Evolutionary conservation across 2,329 filamentous ascomycete genomes (phyloP).

Genomic region (Beauveria brongniartii): DNA sequence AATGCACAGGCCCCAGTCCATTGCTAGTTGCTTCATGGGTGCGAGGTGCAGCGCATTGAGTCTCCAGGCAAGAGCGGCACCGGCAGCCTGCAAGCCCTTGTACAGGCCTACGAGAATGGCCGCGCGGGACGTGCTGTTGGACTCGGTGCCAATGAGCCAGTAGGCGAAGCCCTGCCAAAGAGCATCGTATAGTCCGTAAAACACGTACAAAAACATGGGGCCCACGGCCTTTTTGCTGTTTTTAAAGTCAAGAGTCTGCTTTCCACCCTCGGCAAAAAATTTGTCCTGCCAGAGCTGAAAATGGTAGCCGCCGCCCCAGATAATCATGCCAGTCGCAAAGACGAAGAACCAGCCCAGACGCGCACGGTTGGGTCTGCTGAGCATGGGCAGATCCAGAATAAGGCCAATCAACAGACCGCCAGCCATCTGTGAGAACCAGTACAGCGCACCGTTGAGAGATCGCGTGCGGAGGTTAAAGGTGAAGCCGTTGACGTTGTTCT

Average conservation of each 20-base stretch:
- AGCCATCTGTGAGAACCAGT: slow-evolving; percentile 51
- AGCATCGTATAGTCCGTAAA: slow-evolving; percentile 61
- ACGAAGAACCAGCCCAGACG: slow-evolving; percentile 37
- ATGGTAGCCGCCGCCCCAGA: slow-evolving; percentile 54
- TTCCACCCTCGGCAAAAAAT: slow-evolving; percentile 28
- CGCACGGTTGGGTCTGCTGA: slow-evolving; percentile 38
- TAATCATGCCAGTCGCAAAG: slow-evolving; percentile 41
- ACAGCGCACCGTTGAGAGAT: slow-evolving; percentile 45
- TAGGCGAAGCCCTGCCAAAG: slow-evolving; percentile 59
- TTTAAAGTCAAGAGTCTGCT: slow-evolving; percentile 40
- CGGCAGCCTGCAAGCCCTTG: slow-evolving; percentile 35
- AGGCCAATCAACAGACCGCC: slow-evolving; percentile 40
- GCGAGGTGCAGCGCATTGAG: slow-evolving; percentile 29
- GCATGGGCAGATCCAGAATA: slow-evolving; percentile 33
- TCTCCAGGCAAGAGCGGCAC: slow-evolving; percentile 38
- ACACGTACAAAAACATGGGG: slow-evolving; percentile 62
- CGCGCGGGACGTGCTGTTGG: slow-evolving; percentile 31
- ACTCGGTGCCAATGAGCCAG: slow-evolving; percentile 45
- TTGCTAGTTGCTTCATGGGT: slow-evolving; percentile 34
- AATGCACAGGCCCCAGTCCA: slow-evolving; percentile 39
- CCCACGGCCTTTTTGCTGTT: slow-evolving; percentile 44
- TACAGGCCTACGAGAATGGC: slow-evolving; percentile 39
- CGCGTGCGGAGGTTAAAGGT: slow-evolving; percentile 48
- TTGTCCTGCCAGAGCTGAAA: slow-evolving; percentile 52
- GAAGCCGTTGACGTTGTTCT: slow-evolving; percentile 45